Evolutionary conservation across 1,139 yeast species (phyloP).

Genomic region (Diutina mesorugosa): DNA sequence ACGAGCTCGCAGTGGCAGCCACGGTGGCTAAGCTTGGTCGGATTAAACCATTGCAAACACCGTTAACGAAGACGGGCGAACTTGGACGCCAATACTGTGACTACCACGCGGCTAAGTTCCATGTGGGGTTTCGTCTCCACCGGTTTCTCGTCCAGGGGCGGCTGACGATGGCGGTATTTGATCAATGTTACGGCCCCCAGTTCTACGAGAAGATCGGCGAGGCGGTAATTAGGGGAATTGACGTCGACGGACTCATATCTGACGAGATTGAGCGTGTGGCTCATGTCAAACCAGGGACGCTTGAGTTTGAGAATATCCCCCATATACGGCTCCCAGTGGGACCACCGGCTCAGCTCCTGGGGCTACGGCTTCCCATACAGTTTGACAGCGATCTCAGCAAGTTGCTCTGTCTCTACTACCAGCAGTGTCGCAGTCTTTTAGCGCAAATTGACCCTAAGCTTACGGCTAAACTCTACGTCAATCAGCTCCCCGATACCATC

Average conservation of each 20-base stretch:
- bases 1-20: not conserved
- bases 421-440: not conserved
- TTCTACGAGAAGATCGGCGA: not conserved
- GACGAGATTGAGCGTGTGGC: not conserved
- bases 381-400: not conserved
- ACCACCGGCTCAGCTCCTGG: not conserved
- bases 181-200: not conserved
- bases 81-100: not conserved
- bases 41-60: not conserved
- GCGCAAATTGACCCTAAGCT: not conserved
- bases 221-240: not conserved
- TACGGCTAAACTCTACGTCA: not conserved
- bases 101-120: not conserved
- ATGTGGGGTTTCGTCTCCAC: not conserved
- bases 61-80: not conserved
- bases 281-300: not conserved
- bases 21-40: not conserved
- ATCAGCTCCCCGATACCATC: not conserved
- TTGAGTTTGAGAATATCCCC: not conserved
- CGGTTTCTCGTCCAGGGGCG: not conserved
- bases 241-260: not conserved
- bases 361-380: not conserved
- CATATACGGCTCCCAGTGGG: no score
- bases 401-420: not conserved
- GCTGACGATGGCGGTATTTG: not conserved